Evolutionary conservation across 2,329 filamentous ascomycete species (phyloP), one percentile per base, ranked within the genome.

Genomic region (Biscogniauxia mediterranea): DNA sequence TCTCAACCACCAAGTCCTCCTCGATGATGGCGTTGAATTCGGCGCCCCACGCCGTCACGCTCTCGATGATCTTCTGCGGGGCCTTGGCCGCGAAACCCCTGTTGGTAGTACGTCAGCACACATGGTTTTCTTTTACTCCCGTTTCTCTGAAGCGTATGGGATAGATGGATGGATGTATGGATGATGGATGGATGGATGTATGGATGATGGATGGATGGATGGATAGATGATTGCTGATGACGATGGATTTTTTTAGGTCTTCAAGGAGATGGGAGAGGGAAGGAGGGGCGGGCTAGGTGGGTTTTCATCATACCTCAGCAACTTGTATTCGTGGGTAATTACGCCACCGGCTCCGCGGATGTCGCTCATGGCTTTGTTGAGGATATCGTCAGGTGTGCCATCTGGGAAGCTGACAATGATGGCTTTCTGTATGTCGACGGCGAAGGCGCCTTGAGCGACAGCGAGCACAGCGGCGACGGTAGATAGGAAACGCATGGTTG

Each of bases 41-140:
- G 32, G 77, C 74, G 58, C 80, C 79, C 61, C 87, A 81, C 1
- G 85, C 79, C 68, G 88, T 84, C 28, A 97, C 84, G 5, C 81
- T 82, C 61, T 91, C 82, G 59, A 96, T 81, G 20, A 87, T 83
- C 69, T 87, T 86, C 61, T 85, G 85, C 1, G 92, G 87, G 38
- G 89, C 88, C 65, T 89, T 86, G 56, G 89, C 90, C 32, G 91
- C 86, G 74, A 96, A 95, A 54, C 89, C 92, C 79, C 91, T 95
- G 26, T 28, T 49, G 52, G 38, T 50, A 53, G 52, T 17, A 46
- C 19, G 72, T 77, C 66, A 79, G 71, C 57, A 68, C 17, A 21
- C 54, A 66, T 55, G 67, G 68, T 64, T 60, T 28, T 62, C n/a
- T 52, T 25, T 58, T 19, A 13, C 11, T 32, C 28, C 28, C 38